phyloP scores from a whole-genome alignment of 225 moss, liverwort and hornwort genomes.

The Marchantia polymorpha region DNA sequence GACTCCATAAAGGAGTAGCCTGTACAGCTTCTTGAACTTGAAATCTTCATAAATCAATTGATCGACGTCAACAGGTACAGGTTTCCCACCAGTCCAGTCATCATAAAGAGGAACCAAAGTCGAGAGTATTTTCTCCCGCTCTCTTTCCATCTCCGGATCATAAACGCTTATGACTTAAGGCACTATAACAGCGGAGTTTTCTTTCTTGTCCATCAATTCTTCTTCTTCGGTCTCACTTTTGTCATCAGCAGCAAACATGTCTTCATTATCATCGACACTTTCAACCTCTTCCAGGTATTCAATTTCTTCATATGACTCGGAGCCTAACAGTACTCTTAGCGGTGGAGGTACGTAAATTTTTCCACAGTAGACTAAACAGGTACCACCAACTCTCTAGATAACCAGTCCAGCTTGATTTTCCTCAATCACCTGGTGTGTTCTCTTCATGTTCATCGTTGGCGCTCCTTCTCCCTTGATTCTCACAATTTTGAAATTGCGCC shows the following conservation, averaged over 20 bases:
- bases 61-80: constrained; percentile 91
- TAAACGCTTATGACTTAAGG: constrained; percentile 35
- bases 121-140: constrained; percentile 81
- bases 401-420: constrained; percentile 90
- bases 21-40: constrained; percentile 68
- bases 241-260: not conserved
- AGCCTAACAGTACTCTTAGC: constrained; percentile 45
- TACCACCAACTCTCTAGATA: constrained; percentile 90
- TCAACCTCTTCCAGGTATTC: constrained; percentile 8
- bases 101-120: constrained; percentile 78
- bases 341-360: constrained; percentile 83
- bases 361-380: constrained; percentile 80
- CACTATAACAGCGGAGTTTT: constrained; percentile 10
- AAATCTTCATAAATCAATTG: constrained; percentile 46
- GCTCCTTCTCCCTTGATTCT: constrained; percentile 86
- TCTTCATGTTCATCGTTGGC: constrained; percentile 79
- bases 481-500: constrained; percentile 75
- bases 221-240: constrained; percentile 36
- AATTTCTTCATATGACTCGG: constrained; percentile 21
- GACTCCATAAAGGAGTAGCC: constrained; percentile 84
- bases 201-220: not conserved
- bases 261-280: constrained; percentile 24
- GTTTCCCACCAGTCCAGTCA: constrained; percentile 87
- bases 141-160: constrained; percentile 42
- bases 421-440: constrained; percentile 79